Percentiles rank a stretch among this genome's conserved stretches.
These are phyloP conservation scores for Xylariaceae sp. DNA, from an alignment of 2,329 filamentous ascomycete species.

Conservation along the genomic window DNA sequence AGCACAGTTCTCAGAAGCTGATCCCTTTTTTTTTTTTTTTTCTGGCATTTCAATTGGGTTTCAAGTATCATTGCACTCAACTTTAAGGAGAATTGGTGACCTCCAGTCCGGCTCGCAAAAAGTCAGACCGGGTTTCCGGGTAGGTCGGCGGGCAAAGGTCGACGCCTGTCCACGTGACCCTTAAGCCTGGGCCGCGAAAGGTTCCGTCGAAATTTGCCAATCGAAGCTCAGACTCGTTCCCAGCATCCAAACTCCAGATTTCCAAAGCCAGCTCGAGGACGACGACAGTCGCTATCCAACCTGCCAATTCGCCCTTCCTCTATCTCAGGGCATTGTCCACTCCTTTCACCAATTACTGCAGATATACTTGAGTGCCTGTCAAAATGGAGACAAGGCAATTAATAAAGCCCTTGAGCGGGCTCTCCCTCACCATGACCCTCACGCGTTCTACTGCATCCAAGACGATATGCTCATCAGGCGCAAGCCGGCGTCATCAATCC, in stretches of 20 bases:
- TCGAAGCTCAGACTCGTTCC: slow-evolving; percentile 5
- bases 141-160: background rate
- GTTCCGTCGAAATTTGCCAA: slow-evolving; percentile 18
- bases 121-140: too few relatives aligned
- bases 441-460: slow-evolving; percentile 15
- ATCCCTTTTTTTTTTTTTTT: too few relatives aligned
- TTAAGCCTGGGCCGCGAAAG: slow-evolving; percentile 10
- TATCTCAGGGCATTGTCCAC: background rate
- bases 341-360: background rate
- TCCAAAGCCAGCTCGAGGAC: slow-evolving; percentile 1
- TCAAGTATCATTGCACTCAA: too few relatives aligned
- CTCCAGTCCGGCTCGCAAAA: too few relatives aligned
- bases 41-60: too few relatives aligned
- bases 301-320: background rate
- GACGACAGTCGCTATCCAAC: background rate
- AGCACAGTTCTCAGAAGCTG: too few relatives aligned
- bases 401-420: slow-evolving; percentile 21
- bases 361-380: background rate
- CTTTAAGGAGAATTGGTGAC: too few relatives aligned
- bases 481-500: slow-evolving; percentile 46
- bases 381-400: slow-evolving; percentile 29
- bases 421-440: slow-evolving; percentile 6
- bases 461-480: slow-evolving; percentile 18
- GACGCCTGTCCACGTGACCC: background rate
- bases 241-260: background rate